Evolutionary conservation across 2,329 filamentous ascomycete species (phyloP).

Genomic region (Aspergillus sojae): DNA sequence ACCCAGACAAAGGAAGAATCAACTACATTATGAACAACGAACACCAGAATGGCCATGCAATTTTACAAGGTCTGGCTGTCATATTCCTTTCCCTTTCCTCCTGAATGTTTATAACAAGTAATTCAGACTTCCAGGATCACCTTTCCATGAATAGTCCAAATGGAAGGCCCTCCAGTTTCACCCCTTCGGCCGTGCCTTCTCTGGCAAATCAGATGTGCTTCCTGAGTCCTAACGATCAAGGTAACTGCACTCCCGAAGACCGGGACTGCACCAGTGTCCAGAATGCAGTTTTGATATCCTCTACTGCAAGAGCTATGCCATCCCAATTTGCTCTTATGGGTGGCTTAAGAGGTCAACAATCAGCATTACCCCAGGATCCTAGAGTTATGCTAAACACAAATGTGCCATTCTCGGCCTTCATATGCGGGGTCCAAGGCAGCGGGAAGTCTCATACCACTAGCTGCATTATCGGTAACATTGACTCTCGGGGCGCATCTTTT

Average conservation of each 20-base stretch:
- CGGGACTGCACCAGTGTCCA: neutral
- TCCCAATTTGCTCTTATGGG: slow-evolving; percentile 20
- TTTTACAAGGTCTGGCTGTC: neutral
- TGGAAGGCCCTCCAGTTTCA: neutral
- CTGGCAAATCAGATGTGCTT: slow-evolving; percentile 13
- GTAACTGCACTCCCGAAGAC: neutral
- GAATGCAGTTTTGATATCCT: slow-evolving; percentile 14
- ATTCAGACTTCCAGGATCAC: slow-evolving; percentile 7
- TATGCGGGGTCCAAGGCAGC: slow-evolving; percentile 65
- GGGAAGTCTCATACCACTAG: slow-evolving; percentile 65
- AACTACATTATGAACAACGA: neutral
- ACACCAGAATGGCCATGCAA: neutral
- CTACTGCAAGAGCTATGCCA: slow-evolving; percentile 12
- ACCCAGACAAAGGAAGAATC: neutral
- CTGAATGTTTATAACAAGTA: neutral
- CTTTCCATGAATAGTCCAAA: neutral
- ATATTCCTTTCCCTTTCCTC: neutral
- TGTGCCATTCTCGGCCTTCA: slow-evolving; percentile 59
- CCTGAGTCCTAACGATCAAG: slow-evolving; percentile 3
- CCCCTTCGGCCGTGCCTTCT: slow-evolving; percentile 4
- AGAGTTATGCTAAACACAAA: slow-evolving; percentile 20
- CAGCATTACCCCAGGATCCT: neutral
- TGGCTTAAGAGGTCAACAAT: neutral
- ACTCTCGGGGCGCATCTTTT: neutral
- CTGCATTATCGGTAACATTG: slow-evolving; percentile 49